phyloP scores from a whole-genome alignment of 371 early-diverging fungal species.

The Dichotomocladium elegans region DNA sequence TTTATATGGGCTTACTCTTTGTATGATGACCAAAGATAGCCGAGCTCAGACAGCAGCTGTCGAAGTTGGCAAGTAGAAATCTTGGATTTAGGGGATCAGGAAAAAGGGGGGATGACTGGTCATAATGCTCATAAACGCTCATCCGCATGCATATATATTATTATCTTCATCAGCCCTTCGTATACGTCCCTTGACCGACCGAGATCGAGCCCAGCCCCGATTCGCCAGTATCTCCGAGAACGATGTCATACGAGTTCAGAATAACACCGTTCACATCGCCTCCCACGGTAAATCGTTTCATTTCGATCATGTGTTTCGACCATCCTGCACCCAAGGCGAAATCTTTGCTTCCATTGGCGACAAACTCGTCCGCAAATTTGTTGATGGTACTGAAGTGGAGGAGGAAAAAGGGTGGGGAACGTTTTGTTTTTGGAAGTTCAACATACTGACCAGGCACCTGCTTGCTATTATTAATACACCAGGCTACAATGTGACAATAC shows the following conservation, averaged over 20 bases:
- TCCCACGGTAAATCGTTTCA: conserved; percentile 20
- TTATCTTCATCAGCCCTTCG: conserved; percentile 14
- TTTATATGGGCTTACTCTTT: background rate
- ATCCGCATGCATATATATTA: no score
- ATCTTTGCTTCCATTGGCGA: conserved; percentile 36
- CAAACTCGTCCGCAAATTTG: conserved; percentile 37
- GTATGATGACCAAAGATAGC: conserved; percentile 7
- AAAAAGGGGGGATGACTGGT: background rate
- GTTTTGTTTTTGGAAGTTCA: no score
- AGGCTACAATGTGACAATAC: conserved; percentile 94
- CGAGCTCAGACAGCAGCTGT: conserved; percentile 21
- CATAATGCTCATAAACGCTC: background rate
- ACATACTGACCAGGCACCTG: no score
- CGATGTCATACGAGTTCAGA: conserved; percentile 33
- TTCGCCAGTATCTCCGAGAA: conserved; percentile 22
- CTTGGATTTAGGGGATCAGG: background rate
- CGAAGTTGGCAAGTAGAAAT: conserved; percentile 35
- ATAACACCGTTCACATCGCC: conserved; percentile 34
- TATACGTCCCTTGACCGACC: conserved; percentile 40
- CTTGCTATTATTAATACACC: background rate
- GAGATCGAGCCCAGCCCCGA: conserved; percentile 41
- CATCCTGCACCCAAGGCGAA: conserved; percentile 7
- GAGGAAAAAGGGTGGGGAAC: background rate
- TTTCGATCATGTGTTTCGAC: conserved; percentile 19
- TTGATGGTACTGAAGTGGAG: conserved; percentile 25